These are phyloP conservation scores for Termitomyces sp. DNA, from an alignment of 768 basidiomycete genomes.

Conservation along the genomic window DNA sequence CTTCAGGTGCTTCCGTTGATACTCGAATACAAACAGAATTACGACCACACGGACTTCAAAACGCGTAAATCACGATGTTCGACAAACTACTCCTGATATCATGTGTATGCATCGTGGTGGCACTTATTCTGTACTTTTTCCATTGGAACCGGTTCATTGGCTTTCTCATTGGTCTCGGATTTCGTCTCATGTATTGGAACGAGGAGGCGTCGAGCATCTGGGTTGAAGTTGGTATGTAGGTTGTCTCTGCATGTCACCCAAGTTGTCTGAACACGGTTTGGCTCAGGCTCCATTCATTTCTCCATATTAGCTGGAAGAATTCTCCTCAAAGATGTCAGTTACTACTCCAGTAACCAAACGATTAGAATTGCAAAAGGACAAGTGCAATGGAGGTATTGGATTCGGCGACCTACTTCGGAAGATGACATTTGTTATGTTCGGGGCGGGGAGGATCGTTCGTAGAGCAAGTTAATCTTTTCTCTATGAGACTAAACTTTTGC, in stretches of 20 bases:
- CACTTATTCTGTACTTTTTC: constrained; percentile 76
- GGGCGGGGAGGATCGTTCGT: constrained; percentile 56
- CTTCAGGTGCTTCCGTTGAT: neutral
- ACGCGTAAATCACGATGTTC: constrained; percentile 42
- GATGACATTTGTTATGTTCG: constrained; percentile 56
- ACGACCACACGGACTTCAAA: neutral
- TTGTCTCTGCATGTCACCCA: neutral
- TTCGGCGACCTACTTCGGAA: constrained; percentile 74
- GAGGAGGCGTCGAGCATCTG: constrained; percentile 74
- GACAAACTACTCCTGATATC: constrained; percentile 59
- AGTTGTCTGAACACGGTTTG: neutral
- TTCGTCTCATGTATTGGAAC: constrained; percentile 81
- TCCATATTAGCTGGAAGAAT: constrained; percentile 86
- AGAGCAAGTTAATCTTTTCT: neutral
- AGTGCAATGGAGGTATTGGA: constrained; percentile 94
- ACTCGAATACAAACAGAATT: neutral
- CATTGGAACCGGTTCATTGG: constrained; percentile 89
- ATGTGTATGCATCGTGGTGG: constrained; percentile 55
- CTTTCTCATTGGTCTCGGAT: constrained; percentile 56
- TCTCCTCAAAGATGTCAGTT: constrained; percentile 82
- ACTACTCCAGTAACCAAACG: constrained; percentile 92
- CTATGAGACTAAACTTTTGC: constrained; percentile 18
- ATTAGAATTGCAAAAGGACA: constrained; percentile 81
- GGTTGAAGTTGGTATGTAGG: constrained; percentile 71
- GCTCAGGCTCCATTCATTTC: constrained; percentile 84